phyloP scores from a whole-genome alignment of 2,329 filamentous ascomycete species.

The Tolypocladium inflatum region DNA sequence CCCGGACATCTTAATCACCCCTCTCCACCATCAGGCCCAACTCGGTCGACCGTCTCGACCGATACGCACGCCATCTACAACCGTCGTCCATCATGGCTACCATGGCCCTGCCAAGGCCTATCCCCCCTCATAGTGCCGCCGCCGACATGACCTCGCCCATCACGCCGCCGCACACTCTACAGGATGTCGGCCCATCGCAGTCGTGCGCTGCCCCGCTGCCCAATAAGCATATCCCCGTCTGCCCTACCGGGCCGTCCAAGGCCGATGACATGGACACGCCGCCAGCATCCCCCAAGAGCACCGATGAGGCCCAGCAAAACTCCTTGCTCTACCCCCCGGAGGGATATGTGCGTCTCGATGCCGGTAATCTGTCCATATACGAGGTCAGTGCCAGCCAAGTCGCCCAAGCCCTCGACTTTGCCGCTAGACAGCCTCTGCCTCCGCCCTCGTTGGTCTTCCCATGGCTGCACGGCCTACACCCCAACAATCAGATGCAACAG shows the following conservation, averaged over 20 bases:
- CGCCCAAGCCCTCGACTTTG: conserved; percentile 63
- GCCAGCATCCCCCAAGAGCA: conserved; percentile 54
- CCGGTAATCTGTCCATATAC: conserved; percentile 55
- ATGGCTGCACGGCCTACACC: conserved; percentile 90
- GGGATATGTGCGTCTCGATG: conserved; percentile 41
- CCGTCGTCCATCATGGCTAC: conserved; percentile 36
- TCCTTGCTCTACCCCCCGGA: conserved; percentile 71
- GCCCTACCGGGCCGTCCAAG: conserved; percentile 64
- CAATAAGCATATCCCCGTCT: conserved; percentile 86
- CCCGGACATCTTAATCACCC: neutral
- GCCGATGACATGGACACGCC: conserved; percentile 49
- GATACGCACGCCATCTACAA: neutral
- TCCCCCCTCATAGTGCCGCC: conserved; percentile 33
- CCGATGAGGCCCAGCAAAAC: conserved; percentile 42
- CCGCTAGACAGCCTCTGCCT: conserved; percentile 71
- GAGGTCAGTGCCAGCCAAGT: conserved; percentile 61
- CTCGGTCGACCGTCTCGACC: neutral
- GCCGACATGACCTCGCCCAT: conserved; percentile 28
- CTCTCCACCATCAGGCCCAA: neutral
- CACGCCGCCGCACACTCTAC: conserved; percentile 31
- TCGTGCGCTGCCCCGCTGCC: conserved; percentile 45
- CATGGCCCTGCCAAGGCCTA: conserved; percentile 40
- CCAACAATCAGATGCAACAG: conserved; percentile 79
- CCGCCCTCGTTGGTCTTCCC: conserved; percentile 84
- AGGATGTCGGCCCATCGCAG: conserved; percentile 13